Conservation (phyloP, 306 rosid genomes). For the Corylus avellana region DNA sequence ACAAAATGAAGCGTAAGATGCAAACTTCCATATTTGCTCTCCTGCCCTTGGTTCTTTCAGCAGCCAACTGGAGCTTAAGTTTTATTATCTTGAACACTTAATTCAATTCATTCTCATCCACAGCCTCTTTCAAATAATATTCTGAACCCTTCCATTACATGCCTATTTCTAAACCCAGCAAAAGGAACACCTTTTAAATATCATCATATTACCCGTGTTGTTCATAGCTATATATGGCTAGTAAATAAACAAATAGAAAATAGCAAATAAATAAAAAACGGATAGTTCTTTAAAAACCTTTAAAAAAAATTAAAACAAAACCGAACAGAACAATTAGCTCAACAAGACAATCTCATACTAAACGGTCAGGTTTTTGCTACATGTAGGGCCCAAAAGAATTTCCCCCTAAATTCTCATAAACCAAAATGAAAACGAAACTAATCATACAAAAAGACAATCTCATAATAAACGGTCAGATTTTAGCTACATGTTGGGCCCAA, state of each 20-base stretch:
- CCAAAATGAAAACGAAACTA: background rate
- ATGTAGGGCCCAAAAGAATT: background rate
- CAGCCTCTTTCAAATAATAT: background rate
- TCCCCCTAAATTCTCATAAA: background rate
- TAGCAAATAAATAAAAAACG: background rate
- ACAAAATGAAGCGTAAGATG: background rate
- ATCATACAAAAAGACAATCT: background rate
- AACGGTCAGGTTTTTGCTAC: background rate
- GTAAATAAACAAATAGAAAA: background rate
- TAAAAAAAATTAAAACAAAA: background rate
- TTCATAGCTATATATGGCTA: background rate
- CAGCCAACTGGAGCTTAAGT: background rate
- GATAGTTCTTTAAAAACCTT: background rate
- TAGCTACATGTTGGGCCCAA: background rate
- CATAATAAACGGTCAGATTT: background rate
- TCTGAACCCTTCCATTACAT: too few relatives aligned
- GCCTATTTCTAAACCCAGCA: too few relatives aligned
- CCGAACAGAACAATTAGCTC: background rate
- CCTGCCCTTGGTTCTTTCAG: background rate
- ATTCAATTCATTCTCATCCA: background rate
- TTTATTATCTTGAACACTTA: background rate
- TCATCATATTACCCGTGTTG: too few relatives aligned
- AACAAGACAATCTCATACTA: background rate
- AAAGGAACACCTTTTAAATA: too few relatives aligned
- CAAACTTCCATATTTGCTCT: background rate